Evolutionary conservation across 345 rosid genomes (phyloP).

Genomic region (Conringia planisiliqua): DNA sequence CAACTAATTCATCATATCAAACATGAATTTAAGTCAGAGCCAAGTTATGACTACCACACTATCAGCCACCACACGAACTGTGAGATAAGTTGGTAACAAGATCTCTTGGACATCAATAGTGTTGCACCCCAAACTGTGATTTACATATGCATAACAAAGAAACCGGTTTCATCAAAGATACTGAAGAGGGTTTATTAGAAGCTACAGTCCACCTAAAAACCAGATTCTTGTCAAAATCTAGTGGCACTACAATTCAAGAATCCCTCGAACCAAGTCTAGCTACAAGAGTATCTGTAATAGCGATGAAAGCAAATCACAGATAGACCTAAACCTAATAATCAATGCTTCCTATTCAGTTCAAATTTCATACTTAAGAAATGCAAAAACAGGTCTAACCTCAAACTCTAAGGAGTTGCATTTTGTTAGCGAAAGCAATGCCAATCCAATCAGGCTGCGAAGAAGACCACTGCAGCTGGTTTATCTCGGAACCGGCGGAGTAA

Average conservation of each 20-base stretch:
- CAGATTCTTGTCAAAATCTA: too few species aligned
- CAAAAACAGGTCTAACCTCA: slow-evolving; percentile 38
- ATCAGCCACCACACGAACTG: too few species aligned
- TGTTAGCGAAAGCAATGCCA: slow-evolving; percentile 73
- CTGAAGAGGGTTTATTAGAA: too few species aligned
- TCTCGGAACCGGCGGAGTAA: slow-evolving; percentile 79
- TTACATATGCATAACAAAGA: neutral
- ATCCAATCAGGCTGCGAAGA: slow-evolving; percentile 86
- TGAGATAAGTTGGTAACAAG: too few species aligned
- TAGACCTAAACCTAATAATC: neutral
- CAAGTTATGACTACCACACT: neutral
- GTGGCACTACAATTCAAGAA: neutral
- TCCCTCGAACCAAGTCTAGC: neutral
- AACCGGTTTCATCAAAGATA: neutral
- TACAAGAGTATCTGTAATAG: neutral
- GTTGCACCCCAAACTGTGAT: too few species aligned
- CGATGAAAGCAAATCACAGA: neutral
- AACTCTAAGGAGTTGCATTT: slow-evolving; percentile 90
- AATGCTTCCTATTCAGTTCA: neutral
- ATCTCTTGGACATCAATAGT: too few species aligned
- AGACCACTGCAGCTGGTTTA: slow-evolving; percentile 95
- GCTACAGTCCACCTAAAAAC: neutral
- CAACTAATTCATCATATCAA: neutral
- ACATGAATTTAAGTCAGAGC: neutral
- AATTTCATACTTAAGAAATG: too few species aligned